phyloP scores from a whole-genome alignment of 1,284 basidiomycete genomes.

The Ganoderma meredithae region DNA sequence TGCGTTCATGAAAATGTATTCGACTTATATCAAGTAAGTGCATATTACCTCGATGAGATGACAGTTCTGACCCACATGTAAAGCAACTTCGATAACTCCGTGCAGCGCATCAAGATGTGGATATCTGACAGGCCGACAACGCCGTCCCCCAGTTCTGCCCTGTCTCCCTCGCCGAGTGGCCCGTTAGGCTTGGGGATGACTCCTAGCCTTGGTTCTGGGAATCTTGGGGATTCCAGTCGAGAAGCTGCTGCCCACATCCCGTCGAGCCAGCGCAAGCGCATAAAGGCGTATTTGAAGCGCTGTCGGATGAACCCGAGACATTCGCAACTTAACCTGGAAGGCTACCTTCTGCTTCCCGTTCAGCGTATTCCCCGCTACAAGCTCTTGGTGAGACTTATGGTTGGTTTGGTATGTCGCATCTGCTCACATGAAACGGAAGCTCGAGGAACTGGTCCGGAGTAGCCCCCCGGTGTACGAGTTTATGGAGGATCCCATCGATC shows the following conservation, averaged over 20 bases:
- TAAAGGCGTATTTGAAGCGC: slow-evolving; percentile 87
- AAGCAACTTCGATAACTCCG: slow-evolving; percentile 92
- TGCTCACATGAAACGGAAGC: slow-evolving; percentile 47
- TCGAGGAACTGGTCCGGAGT: slow-evolving; percentile 85
- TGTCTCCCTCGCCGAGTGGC: slow-evolving; percentile 67
- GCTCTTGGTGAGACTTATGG: slow-evolving; percentile 69
- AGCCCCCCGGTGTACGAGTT: slow-evolving; percentile 81
- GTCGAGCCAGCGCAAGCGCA: slow-evolving; percentile 84
- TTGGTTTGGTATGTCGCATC: neutral
- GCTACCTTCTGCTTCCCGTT: slow-evolving; percentile 93
- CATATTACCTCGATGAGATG: slow-evolving; percentile 14
- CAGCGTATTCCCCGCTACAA: slow-evolving; percentile 97
- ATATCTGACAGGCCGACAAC: slow-evolving; percentile 58
- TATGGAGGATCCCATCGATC: slow-evolving; percentile 85
- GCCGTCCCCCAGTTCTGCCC: slow-evolving; percentile 48
- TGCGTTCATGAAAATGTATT: slow-evolving; percentile 98
- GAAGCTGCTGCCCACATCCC: slow-evolving; percentile 48
- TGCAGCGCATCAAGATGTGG: slow-evolving; percentile 89
- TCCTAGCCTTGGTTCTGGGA: slow-evolving; percentile 56
- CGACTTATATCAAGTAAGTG: slow-evolving; percentile 92
- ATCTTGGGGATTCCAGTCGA: slow-evolving; percentile 47
- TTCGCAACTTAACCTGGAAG: slow-evolving; percentile 96
- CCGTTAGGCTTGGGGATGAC: slow-evolving; percentile 66
- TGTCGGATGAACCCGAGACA: slow-evolving; percentile 88
- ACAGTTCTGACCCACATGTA: slow-evolving; percentile 21